Evolutionary conservation across 2,329 filamentous ascomycete species (phyloP), one percentile per base, ranked within the genome.

Genomic region (Tolypocladium amazonense): DNA sequence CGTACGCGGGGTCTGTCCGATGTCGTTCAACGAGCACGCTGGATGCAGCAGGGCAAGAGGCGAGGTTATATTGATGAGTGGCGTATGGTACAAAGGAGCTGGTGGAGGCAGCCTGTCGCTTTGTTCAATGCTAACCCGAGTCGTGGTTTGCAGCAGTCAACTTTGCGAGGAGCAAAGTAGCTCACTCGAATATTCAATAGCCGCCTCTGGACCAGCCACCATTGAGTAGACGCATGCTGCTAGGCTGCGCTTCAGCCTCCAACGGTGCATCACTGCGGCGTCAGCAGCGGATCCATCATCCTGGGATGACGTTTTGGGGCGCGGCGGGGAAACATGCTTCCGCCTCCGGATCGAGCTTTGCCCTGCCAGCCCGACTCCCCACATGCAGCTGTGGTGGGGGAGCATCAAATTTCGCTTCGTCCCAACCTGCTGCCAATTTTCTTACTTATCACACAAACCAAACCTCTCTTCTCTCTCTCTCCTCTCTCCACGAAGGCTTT

Each of bases 331-430:
- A 37, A 50, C 7, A 20, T 56, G 25, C 39, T 15, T 57, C 56
- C 56, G 56, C 27, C 39, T 57, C 39, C 50, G 50, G 27, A 6
- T 33, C 2, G 9, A 53, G 50, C 50, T 35, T 53, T 35, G 27
- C 50, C 50, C 50, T 53, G 27, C 18, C 50, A 53, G 50, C 50
- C 50, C 50, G 15, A 12, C 27, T 35, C 30, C 50, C 56, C 57
- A 27, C 30, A 11, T 15, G 20, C 27, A 33, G 14, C 20, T 23
- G 20, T 52, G 63, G 65, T 68, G 65, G 65, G 63, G 63, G 64
- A 61, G 62, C 59, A 67, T 68, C 65, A 70, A 72, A 71, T 69
- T 70, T 69, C 62, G 53, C 47, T 59, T 59, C 37, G 47, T 65
- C 63, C 67, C 18, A 35, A 23, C 14, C 50, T 14, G 50, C 66